Percentiles rank a stretch among this genome's conserved stretches.
Evolutionary conservation across 2,329 filamentous ascomycete genomes (phyloP).

Genomic region (Niveomyces coronatus): DNA sequence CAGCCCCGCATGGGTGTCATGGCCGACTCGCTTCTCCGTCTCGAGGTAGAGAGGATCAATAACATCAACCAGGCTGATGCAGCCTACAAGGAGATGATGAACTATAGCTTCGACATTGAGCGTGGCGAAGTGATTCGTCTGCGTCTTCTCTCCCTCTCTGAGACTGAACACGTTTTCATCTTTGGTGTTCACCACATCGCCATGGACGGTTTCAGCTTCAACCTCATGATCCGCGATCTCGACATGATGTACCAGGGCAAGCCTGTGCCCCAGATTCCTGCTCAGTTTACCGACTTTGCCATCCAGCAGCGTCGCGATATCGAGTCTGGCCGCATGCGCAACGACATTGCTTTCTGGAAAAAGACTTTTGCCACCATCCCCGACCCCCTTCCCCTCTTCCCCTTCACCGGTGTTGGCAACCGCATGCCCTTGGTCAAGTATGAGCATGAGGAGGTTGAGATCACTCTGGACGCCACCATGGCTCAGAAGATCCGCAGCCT

Average conservation of each 20-base stretch:
- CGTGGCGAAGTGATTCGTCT: constrained; percentile 24
- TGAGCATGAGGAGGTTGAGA: constrained; percentile 10
- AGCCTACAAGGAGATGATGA: constrained; percentile 20
- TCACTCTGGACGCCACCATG: constrained; percentile 9
- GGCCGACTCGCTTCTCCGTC: constrained; percentile 15
- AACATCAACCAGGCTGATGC: constrained; percentile 14
- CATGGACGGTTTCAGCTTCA: constrained; percentile 37
- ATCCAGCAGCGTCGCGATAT: constrained; percentile 20
- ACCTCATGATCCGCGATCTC: constrained; percentile 34
- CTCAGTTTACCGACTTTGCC: constrained; percentile 26
- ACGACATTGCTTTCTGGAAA: constrained; percentile 16
- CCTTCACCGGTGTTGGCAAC: constrained; percentile 9
- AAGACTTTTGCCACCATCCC: constrained; percentile 10
- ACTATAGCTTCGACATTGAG: constrained; percentile 27
- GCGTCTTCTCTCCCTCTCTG: constrained; percentile 23
- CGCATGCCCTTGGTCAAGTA: constrained; percentile 10
- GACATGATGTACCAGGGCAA: constrained; percentile 28
- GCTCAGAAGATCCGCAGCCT: constrained; percentile 11
- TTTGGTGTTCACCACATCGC: constrained; percentile 39
- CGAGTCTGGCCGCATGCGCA: constrained; percentile 12
- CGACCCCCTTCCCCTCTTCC: constrained; percentile 12
- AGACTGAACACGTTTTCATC: constrained; percentile 28
- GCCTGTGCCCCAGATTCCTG: constrained; percentile 17
- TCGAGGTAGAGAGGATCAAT: constrained; percentile 18
- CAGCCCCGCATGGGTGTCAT: constrained; percentile 17